Evolutionary conservation across 306 rosid genomes (phyloP), one percentile per base, ranked within the genome.

Genomic region (Casuarina glauca): DNA sequence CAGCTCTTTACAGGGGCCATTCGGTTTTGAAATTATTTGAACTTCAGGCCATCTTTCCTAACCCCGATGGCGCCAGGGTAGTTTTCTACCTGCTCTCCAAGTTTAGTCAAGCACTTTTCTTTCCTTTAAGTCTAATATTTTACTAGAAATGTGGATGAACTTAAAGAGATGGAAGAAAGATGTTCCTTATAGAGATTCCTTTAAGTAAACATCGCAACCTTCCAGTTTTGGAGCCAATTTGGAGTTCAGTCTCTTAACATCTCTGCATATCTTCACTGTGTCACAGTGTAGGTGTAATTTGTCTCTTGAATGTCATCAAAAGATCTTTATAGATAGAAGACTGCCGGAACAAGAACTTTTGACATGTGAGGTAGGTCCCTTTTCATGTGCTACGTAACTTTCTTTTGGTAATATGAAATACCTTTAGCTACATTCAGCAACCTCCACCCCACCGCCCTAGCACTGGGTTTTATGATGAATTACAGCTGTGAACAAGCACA

Each of bases 1-100:
- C 82, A 75, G 77, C 79, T 58, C 81, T 80, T 84, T 66, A 76
- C 50, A 62, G 86, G 71, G 73, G 75, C 74, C 75, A 39, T n/a
- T 70, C 79, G 63, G 45, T 67, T 83, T 80, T 78, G 82, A 82
- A 66, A 82, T 66, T 46, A 58, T 80, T 70, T 55, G 72, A 78
- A 39, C 63, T 63, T 62, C 80, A 63, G 60, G 48, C 53, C 75
- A 57, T 74, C 43, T 36, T 79, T 74, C 74, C 69, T 32, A 60
- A 84, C 58, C 2, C 35, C 46, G 75, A 68, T 32, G 71, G 62
- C 41, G 54, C 80, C 82, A 38, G 64, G 51, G 74, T 77, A 53
- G 49, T 48, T 64, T 44, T 76, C 81, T 52, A 52, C 42, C 44
- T 36, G 68, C 45, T 43, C 13, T 66, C 50, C 66, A 19, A 61